phyloP scores from a whole-genome alignment of 495 filamentous ascomycete species.

The Penicillium antarcticum region DNA sequence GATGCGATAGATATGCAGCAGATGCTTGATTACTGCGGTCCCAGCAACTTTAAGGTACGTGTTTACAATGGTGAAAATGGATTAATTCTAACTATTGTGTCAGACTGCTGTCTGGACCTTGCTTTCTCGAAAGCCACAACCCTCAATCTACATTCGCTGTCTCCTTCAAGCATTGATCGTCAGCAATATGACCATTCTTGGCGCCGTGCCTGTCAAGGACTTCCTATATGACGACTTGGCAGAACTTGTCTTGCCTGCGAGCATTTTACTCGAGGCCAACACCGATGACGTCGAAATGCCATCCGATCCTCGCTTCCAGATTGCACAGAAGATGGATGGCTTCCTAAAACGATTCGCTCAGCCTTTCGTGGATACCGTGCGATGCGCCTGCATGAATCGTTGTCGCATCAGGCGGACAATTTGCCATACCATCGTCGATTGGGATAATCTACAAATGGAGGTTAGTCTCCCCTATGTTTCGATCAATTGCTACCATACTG shows the following conservation, averaged over 20 bases:
- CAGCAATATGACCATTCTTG: constrained; percentile 62
- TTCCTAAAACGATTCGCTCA: constrained; percentile 72
- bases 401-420: constrained; percentile 81
- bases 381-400: constrained; percentile 82
- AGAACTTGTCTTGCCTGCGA: constrained; percentile 70
- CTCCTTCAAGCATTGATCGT: constrained; percentile 76
- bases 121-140: constrained; percentile 74
- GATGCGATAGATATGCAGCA: constrained; percentile 69
- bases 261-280: constrained; percentile 63
- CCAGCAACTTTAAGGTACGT: constrained; percentile 56
- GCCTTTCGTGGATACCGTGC: constrained; percentile 78
- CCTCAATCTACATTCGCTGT: constrained; percentile 78
- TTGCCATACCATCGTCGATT: constrained; percentile 75
- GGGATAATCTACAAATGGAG: constrained; percentile 82
- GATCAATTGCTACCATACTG: neutral
- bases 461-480: constrained; percentile 26
- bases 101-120: constrained; percentile 60
- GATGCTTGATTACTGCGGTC: constrained; percentile 64
- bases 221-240: constrained; percentile 77
- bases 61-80: constrained; percentile 5
- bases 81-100: constrained; percentile 30
- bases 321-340: constrained; percentile 71
- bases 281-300: constrained; percentile 76
- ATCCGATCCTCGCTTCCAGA: constrained; percentile 71
- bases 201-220: constrained; percentile 63